A percentile compares a stretch with the other conserved stretches of the same genome.
phyloP scores from a whole-genome alignment of 192 early-diverging fungal genomes.

The Phlyctochytrium planicorne region DNA sequence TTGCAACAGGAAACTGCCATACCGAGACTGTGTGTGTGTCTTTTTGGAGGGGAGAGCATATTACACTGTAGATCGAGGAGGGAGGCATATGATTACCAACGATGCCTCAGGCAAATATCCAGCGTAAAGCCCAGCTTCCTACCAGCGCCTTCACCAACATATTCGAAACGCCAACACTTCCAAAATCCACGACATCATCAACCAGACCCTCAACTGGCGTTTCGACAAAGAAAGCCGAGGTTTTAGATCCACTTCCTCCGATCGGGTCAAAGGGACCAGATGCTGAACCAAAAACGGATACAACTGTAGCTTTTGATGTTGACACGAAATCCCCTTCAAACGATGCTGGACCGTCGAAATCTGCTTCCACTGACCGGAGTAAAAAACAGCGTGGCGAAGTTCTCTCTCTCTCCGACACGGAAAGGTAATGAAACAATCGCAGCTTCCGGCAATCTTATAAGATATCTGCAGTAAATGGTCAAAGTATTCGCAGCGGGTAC shows the following conservation, averaged over 20 bases:
- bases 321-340: not conserved
- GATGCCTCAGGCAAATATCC: not conserved
- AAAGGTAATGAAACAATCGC: not conserved
- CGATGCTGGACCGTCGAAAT: not conserved
- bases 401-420: not conserved
- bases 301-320: not conserved
- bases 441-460: not conserved
- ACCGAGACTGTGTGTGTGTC: too few species aligned
- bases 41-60: too few species aligned
- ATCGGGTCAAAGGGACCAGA: not conserved
- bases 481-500: slow-evolving; percentile 20
- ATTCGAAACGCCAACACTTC: not conserved
- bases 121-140: not conserved
- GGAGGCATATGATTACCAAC: too few species aligned
- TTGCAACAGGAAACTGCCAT: too few species aligned
- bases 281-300: not conserved
- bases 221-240: not conserved
- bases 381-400: not conserved
- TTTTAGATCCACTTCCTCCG: too few species aligned
- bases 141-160: not conserved
- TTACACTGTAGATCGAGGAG: too few species aligned
- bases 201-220: not conserved
- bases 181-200: not conserved
- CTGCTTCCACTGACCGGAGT: not conserved
- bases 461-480: slow-evolving; percentile 21